Evolutionary conservation across 2,329 filamentous ascomycete species (phyloP).

Genomic region (Cladosporium sp.): DNA sequence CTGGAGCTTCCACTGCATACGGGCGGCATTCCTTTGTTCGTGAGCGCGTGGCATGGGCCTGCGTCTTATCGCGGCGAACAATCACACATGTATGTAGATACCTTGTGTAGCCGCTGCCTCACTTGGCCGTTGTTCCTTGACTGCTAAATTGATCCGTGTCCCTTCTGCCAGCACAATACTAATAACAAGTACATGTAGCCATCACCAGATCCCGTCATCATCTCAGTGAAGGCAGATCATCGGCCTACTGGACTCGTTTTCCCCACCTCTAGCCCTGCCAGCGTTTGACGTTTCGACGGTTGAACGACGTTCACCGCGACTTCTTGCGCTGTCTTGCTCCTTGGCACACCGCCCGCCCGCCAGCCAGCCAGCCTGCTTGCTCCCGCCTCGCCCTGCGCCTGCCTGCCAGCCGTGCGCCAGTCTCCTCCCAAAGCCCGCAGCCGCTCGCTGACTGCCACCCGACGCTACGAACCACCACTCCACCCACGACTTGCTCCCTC

Average conservation of each 20-base stretch:
- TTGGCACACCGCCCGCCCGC: background rate
- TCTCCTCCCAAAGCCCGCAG: slow-evolving; percentile 10
- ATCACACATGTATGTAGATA: background rate
- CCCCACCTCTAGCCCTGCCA: background rate
- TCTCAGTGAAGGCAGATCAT: background rate
- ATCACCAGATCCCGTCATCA: background rate
- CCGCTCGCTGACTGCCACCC: background rate
- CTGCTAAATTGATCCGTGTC: no score
- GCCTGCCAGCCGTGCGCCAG: background rate
- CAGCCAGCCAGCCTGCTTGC: background rate
- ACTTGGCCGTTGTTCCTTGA: no score
- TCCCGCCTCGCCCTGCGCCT: background rate
- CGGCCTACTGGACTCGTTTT: background rate
- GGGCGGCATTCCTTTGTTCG: background rate
- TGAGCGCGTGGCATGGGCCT: background rate
- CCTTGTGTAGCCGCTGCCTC: no score
- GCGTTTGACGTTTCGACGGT: background rate
- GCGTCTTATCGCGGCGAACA: background rate
- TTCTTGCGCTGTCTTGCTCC: background rate
- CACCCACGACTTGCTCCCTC: background rate
- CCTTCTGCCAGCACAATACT: no score
- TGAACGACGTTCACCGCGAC: background rate
- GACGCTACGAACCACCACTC: background rate
- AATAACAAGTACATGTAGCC: background rate
- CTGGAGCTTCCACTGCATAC: background rate